phyloP scores from a whole-genome alignment of 2,329 filamentous ascomycete genomes.

The Immersiporthe knoxdaviesiana region DNA sequence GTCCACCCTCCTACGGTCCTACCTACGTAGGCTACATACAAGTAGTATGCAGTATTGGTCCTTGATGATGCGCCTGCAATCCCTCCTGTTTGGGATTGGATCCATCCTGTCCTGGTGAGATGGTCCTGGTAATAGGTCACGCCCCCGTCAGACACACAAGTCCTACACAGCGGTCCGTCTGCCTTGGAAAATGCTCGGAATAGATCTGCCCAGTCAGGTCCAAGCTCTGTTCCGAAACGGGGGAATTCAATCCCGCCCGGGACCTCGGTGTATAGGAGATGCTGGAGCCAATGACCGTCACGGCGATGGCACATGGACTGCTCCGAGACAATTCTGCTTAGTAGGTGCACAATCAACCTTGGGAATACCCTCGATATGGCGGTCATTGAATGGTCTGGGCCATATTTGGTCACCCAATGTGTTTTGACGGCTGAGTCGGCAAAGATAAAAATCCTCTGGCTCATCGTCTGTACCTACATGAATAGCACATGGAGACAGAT shows the following conservation, averaged over 20 bases:
- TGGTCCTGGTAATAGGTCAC: not conserved
- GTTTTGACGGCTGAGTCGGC: not conserved
- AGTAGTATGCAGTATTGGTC: not conserved
- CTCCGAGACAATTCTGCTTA: slow-evolving; percentile 19
- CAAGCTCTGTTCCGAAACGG: slow-evolving; percentile 18
- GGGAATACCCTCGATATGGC: too few relatives aligned
- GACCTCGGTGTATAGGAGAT: not conserved
- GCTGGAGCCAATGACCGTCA: not conserved
- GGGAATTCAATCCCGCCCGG: slow-evolving; percentile 1
- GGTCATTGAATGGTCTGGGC: not conserved
- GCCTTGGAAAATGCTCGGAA: slow-evolving; percentile 8
- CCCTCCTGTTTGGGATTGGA: not conserved
- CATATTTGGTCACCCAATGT: not conserved
- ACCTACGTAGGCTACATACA: too few relatives aligned
- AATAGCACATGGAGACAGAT: not conserved
- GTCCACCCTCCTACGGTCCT: too few relatives aligned
- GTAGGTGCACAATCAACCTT: not conserved
- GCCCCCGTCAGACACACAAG: not conserved
- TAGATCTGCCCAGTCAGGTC: not conserved
- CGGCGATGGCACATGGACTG: slow-evolving; percentile 13
- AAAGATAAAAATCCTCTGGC: not conserved
- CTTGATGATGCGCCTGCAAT: not conserved
- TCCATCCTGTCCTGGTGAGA: not conserved
- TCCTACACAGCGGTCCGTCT: not conserved
- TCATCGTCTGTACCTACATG: slow-evolving; percentile 1